Conservation (phyloP, 1,284 basidiomycete genomes). For the Ganoderma leucocontextum region DNA sequence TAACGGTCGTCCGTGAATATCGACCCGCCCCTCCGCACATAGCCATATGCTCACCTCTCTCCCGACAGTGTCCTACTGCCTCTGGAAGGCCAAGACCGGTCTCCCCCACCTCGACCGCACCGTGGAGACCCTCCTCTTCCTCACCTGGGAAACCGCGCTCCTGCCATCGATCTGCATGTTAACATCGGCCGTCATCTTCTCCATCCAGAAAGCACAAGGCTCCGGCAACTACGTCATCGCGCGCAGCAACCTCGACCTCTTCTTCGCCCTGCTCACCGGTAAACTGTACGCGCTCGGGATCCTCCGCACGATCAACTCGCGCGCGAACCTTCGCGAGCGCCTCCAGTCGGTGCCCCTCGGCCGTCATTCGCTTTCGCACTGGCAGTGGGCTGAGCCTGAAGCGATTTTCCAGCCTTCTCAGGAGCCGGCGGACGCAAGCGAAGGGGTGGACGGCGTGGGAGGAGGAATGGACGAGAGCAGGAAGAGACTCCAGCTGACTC, state of each 20-base stretch:
- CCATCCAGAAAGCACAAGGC: constrained; percentile 45
- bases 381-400: constrained; percentile 34
- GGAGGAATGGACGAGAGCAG: neutral
- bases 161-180: constrained; percentile 55
- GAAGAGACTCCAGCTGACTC: neutral
- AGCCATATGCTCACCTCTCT: neutral
- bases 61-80: constrained; percentile 45
- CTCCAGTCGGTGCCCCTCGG: constrained; percentile 51
- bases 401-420: neutral
- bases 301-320: constrained; percentile 54
- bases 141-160: constrained; percentile 58
- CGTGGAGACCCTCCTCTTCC: constrained; percentile 50
- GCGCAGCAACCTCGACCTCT: constrained; percentile 50
- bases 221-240: constrained; percentile 10
- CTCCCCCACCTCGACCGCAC: constrained; percentile 51
- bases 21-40: constrained; percentile 8
- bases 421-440: neutral
- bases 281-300: constrained; percentile 60
- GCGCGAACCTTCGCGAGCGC: constrained; percentile 48
- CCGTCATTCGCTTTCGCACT: constrained; percentile 47
- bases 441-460: neutral
- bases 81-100: constrained; percentile 56
- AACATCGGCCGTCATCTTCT: constrained; percentile 50
- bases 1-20: constrained; percentile 50
- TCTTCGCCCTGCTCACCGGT: constrained; percentile 57